Percentiles rank a stretch among this genome's conserved stretches.
Conservation (phyloP, 192 early-diverging fungal species). For the Coemansia sp. region DNA sequence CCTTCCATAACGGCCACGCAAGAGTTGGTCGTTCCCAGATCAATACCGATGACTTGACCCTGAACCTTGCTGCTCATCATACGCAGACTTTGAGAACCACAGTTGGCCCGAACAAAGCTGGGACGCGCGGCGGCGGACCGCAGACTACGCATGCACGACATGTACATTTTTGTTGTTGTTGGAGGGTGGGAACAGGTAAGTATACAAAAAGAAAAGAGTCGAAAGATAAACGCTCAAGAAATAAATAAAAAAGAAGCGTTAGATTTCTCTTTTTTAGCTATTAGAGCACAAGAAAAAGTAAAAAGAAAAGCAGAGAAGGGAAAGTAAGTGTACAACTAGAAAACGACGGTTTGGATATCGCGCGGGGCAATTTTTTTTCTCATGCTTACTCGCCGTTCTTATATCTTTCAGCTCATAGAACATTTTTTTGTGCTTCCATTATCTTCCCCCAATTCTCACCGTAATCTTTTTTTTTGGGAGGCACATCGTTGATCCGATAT, state of each 20-base stretch:
- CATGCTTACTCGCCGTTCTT: background rate
- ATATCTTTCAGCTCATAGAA: background rate
- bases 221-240: constrained; percentile 1
- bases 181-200: background rate
- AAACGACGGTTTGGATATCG: background rate
- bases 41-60: constrained; percentile 94
- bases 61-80: constrained; percentile 68
- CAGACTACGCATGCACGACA: constrained; percentile 57
- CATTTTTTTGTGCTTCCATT: background rate
- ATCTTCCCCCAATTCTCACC: background rate
- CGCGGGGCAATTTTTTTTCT: background rate
- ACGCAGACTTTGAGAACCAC: constrained; percentile 31
- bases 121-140: constrained; percentile 46
- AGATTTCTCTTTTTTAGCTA: background rate
- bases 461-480: constrained; percentile 10
- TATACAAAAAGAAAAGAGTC: constrained; percentile 15
- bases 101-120: constrained; percentile 28
- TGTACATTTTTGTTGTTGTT: constrained; percentile 45
- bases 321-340: background rate
- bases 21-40: constrained; percentile 99
- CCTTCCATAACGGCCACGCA: constrained; percentile 99
- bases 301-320: background rate
- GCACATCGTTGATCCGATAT: constrained; percentile 18
- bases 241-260: constrained; percentile 8
- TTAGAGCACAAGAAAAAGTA: constrained; percentile 1